Evolutionary conservation across 2,329 filamentous ascomycete genomes (phyloP), one percentile per base, ranked within the genome.

Genomic region (Pyrenochaeta sp.): DNA sequence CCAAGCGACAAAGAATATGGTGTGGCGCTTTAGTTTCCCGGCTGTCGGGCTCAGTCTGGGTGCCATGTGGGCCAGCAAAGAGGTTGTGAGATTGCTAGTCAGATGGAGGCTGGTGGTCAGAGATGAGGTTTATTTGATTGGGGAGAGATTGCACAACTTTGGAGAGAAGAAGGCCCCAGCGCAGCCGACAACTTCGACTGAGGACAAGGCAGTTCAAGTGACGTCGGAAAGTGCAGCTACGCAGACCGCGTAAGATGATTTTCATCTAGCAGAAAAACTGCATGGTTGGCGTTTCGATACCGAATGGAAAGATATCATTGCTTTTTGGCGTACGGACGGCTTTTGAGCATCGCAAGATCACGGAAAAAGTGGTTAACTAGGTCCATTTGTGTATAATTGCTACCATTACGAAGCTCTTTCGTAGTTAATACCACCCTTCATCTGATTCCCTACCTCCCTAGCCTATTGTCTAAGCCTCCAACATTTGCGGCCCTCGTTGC

Each of bases 51-150:
- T 85, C 5, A 69, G 77, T 3, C 68, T 81, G 3, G 76, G 83
- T 30, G 73, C 79, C 1, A 71, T 85, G 8, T 84, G 82, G 71
- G 83, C 84, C 10, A 73, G 89, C n/a, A 75, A 68, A 28, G 78
- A 79, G 27, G 78, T 83, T 54, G 72, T 80, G 1, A 79, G 84
- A 45, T 85, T 92, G 51, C 85, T 95, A 50, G 85, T 86, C 46
- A 81, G 87, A 22, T 98, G 94, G 93, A 88, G 91, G 68, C 84
- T 88, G 56, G 87, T 90, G 56, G 92, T 99, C 46, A 84, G 92
- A 39, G 96, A 99, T 76, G 96, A 99, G 78, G 93, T 96, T 0
- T 99, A 99, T 76, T 82, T 99, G 44, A 95, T 98, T 72, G 95
- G 95, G 2, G 94, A 99, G 80, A 83, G 93, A 58, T 79, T 99